Conservation (phyloP, 2,329 filamentous ascomycete species). For the Cordyceps cicadae region DNA sequence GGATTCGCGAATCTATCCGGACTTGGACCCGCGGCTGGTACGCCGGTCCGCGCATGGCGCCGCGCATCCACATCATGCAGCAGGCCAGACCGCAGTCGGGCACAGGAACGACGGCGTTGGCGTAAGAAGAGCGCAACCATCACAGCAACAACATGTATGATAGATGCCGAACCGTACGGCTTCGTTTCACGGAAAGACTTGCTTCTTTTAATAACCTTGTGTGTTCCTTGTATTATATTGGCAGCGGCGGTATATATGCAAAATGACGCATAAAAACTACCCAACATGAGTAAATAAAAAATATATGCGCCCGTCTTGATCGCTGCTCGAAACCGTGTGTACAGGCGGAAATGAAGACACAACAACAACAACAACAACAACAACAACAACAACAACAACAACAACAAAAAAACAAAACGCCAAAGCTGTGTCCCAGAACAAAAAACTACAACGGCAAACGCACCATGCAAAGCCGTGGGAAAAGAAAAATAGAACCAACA, state of each 20-base stretch:
- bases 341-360: not conserved
- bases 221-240: not conserved
- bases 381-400: not conserved
- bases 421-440: not conserved
- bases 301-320: not conserved
- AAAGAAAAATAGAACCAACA: not conserved
- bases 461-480: not conserved
- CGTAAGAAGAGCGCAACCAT: not conserved
- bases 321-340: not conserved
- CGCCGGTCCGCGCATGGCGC: conserved; percentile 54
- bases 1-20: conserved; percentile 34
- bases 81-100: conserved; percentile 12
- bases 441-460: not conserved
- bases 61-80: conserved; percentile 43
- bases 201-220: not conserved
- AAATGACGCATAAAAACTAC: not conserved
- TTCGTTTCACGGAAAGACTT: not conserved
- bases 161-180: not conserved
- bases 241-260: not conserved
- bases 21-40: conserved; percentile 52
- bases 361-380: no score
- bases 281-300: not conserved
- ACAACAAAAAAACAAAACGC: not conserved
- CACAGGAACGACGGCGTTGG: not conserved
- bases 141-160: not conserved